A percentile compares a stretch with the other conserved stretches of the same genome.
Conservation (phyloP, 305 asterid genomes). For the Petunia hybrid region DNA sequence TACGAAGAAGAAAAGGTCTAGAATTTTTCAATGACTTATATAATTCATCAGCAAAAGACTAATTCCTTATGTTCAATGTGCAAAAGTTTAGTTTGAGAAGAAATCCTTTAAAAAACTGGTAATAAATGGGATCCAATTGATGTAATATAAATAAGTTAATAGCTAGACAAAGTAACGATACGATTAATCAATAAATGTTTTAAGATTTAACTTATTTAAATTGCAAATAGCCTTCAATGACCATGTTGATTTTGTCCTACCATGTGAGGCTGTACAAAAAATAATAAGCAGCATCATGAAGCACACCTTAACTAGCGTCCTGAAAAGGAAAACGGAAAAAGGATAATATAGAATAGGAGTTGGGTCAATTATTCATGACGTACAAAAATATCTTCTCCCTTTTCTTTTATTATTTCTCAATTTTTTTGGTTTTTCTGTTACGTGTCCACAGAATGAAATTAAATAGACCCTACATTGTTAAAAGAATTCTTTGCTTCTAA, state of each 20-base stretch:
- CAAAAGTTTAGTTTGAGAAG: background rate
- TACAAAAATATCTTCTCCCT: background rate
- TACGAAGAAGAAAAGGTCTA: background rate
- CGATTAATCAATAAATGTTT: background rate
- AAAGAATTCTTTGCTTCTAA: background rate
- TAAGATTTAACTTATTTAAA: too few species aligned
- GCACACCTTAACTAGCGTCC: background rate
- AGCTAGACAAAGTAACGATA: background rate
- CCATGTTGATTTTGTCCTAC: too few species aligned
- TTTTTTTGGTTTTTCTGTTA: background rate
- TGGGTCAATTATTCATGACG: background rate
- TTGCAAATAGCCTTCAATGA: background rate
- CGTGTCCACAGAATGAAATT: background rate
- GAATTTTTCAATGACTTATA: background rate
- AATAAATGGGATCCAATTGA: too few species aligned
- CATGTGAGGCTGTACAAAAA: too few species aligned
- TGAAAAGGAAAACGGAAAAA: background rate
- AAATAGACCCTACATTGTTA: too few species aligned
- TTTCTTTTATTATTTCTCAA: too few species aligned
- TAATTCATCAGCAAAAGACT: background rate
- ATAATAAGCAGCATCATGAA: background rate
- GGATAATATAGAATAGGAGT: background rate
- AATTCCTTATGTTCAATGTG: background rate
- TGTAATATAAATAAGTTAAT: background rate
- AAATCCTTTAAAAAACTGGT: background rate